Base-by-base conservation (phyloP, 108 stramenopile species). In the Skeletonema potamos region DNA sequence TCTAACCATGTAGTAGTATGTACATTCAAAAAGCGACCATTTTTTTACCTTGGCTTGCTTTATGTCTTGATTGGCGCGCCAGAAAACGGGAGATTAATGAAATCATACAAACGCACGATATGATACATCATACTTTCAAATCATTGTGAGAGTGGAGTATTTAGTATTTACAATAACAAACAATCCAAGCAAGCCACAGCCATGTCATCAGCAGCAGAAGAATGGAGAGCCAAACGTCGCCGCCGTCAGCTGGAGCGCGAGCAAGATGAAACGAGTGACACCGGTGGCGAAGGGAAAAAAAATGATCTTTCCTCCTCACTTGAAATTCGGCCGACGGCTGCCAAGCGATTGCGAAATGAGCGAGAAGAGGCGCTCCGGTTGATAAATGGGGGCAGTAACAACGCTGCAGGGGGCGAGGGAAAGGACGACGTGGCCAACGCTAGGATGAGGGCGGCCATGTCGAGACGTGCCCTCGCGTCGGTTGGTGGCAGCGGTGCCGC, bases 341-440 rank as follows among this genome's bases (percentile, higher is more conserved):
- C 81, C 41, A 82, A 82, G 55, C 81, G 84, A 37, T 43, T 82
- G n/a, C 44, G 82, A 48, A 33, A 75, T 58, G 84, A 85, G 58
- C 66, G 82, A 15, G 84, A 85, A 72, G 76, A 80, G 71, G 79
- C 72, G 26, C 32, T 82, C 17, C 72, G 58, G 26, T 37, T 71
- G 37, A 66, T 60, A 58, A 74, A 36, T 61, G 65, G 30, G 9
- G 75, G 39, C 29, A 76, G 60, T 44, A 51, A 30, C 37, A 28
- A 18, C 32, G 44, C 18, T 26, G 48, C 29, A 9, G 58, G 20
- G 1, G 17, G 24, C 12, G 26, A 7, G 13, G 29, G 36, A 15
- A 24, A 28, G 65, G 48, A 33, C 33, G 64, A 54, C 24, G 77
- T 56, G 55, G 83, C 51, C 9, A 72, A 67, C 33, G 76, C 74